Evolutionary conservation across 306 rosid species (phyloP), one percentile per base, ranked within the genome.

Genomic region (Trifolium subterraneum): DNA sequence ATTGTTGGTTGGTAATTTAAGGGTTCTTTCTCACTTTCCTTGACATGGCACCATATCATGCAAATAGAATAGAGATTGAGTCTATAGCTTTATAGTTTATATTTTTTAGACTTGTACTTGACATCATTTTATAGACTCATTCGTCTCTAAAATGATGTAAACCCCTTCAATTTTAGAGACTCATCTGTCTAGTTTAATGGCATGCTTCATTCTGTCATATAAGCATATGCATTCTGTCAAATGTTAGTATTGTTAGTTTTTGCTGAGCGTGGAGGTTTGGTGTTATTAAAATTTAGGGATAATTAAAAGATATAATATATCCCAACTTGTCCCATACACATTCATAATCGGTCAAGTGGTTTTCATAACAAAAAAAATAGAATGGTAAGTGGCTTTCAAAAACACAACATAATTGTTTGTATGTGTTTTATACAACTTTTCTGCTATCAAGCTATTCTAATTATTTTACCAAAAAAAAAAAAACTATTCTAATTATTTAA

Each of bases 1-100:
- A 29, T 22, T 68, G 63, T 51, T 65, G 20, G 29, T 59, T 77
- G 76, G 71, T 73, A 55, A 35, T 73, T 61, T 61, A 68, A 59
- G 48, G 68, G 33, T 68, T 11, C 22, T 19, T 71, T 59, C 12
- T 5, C 58, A 42, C 36, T 44, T 73, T 60, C 72, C 56, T 42
- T 75, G 64, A 38, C 41, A 66, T 18, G 45, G 16, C 48, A 71
- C 14, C 47, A 25, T 55, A 7, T 50, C 59, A 38, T 61, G 59
- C 72, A 69, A 76, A 72, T 45, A 47, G 64, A 58, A 45, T 35
- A 64, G 70, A 29, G 48, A 42, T 18, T 18, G 35, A 69, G 14
- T 66, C 56, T 18, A n/a, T n/a, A 77, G 12, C 54, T 8, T 52
- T 52, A 19, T 52, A 55, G 31, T 59, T 54, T 19, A 42, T 61